A percentile compares a stretch with the other conserved stretches of the same genome.
These are phyloP conservation scores for Polyporus arcularius DNA, from an alignment of 768 basidiomycete genomes.

Conservation along the genomic window DNA sequence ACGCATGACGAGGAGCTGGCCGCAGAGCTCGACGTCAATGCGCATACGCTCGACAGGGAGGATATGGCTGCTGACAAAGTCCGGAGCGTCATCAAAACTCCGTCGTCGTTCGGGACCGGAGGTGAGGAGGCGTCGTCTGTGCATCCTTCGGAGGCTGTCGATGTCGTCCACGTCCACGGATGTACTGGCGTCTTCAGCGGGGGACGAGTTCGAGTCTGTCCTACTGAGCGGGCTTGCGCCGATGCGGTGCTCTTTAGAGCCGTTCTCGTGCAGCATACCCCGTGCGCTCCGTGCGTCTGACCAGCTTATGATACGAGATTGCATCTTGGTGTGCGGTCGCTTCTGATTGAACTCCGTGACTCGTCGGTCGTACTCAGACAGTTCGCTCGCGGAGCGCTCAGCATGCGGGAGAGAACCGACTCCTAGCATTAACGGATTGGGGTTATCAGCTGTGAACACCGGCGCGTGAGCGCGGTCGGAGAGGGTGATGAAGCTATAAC, in stretches of 20 bases:
- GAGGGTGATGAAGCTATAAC: conserved; percentile 18
- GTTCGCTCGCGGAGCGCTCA: conserved; percentile 27
- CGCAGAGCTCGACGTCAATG: conserved; percentile 78
- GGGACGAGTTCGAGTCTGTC: conserved; percentile 4
- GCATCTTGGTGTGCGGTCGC: conserved; percentile 40
- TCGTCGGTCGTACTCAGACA: conserved; percentile 36
- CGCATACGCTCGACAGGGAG: conserved; percentile 66
- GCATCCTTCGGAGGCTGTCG: conserved; percentile 5
- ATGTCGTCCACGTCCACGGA: neutral
- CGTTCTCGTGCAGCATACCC: conserved; percentile 29
- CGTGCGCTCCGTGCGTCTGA: conserved; percentile 51
- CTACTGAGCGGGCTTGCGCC: conserved; percentile 13
- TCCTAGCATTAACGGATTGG: conserved; percentile 22
- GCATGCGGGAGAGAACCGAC: conserved; percentile 22
- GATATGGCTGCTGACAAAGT: conserved; percentile 48
- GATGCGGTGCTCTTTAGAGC: conserved; percentile 7
- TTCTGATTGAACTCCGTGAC: conserved; percentile 42
- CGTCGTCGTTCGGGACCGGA: conserved; percentile 42
- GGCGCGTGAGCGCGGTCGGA: neutral
- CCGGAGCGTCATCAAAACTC: conserved; percentile 64
- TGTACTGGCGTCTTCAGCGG: conserved; percentile 9
- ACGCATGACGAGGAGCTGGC: conserved; percentile 68
- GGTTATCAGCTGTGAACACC: conserved; percentile 19
- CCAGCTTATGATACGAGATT: conserved; percentile 54
- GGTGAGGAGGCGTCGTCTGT: conserved; percentile 10